Evolutionary conservation across 108 stramenopile species (phyloP).

Genomic region (Epithemia pelagica): DNA sequence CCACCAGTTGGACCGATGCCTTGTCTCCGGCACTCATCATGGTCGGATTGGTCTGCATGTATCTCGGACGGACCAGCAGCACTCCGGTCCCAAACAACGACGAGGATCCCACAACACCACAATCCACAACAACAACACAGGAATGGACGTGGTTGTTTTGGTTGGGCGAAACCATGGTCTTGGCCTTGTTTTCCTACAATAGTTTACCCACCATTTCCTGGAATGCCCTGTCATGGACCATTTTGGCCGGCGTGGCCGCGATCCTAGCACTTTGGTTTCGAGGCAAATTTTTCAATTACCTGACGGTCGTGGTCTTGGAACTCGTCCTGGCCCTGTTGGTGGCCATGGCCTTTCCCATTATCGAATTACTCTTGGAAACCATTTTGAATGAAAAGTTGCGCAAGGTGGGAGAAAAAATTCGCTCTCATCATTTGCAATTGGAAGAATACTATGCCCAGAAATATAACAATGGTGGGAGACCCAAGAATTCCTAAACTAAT

Average conservation of each 20-base stretch:
- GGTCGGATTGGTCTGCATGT: conserved; percentile 64
- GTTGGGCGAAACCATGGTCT: conserved; percentile 70
- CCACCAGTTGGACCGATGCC: conserved; percentile 20
- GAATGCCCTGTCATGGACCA: conserved; percentile 1
- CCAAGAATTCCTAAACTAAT: conserved; percentile 2
- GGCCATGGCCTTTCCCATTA: conserved; percentile 73
- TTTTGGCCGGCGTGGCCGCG: conserved; percentile 27
- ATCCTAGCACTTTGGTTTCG: conserved; percentile 67
- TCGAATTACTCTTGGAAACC: conserved; percentile 82
- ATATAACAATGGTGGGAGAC: conserved; percentile 10
- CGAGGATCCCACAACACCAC: not conserved
- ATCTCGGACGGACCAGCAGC: conserved; percentile 27
- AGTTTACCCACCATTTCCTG: conserved; percentile 19
- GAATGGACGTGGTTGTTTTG: conserved; percentile 23
- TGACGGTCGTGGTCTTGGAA: conserved; percentile 50
- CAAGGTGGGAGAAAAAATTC: conserved; percentile 77
- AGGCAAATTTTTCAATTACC: conserved; percentile 75
- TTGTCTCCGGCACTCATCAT: conserved; percentile 56
- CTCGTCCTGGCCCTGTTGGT: conserved; percentile 54
- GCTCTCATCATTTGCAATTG: conserved; percentile 57
- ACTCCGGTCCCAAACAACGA: conserved; percentile 5
- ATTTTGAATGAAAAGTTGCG: conserved; percentile 78
- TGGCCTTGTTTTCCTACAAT: conserved; percentile 74
- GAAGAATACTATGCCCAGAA: conserved; percentile 45
- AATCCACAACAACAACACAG: not conserved